A percentile compares a stretch with the other conserved stretches of the same genome.
Evolutionary conservation across 768 basidiomycete species (phyloP).

Genomic region (Albatrellus ellisii): DNA sequence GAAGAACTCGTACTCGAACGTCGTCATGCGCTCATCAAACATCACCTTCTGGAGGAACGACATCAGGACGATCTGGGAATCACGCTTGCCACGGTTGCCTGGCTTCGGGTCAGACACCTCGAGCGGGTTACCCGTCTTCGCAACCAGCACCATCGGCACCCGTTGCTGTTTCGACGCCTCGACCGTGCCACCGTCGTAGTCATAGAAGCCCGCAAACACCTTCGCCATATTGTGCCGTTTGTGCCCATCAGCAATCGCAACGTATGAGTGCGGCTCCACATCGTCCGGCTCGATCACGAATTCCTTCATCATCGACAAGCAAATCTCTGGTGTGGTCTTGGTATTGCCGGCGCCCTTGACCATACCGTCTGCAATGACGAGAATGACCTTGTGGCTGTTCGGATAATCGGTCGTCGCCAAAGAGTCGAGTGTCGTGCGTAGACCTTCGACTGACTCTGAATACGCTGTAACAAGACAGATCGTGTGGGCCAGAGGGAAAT

Average conservation of each 20-base stretch:
- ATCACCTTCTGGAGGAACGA: conserved; percentile 97
- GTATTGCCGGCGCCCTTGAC: conserved; percentile 91
- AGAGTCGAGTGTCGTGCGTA: conserved; percentile 96
- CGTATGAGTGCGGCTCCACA: conserved; percentile 90
- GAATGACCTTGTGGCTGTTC: conserved; percentile 90
- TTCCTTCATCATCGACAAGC: conserved; percentile 95
- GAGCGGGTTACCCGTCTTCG: conserved; percentile 88
- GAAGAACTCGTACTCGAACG: conserved; percentile 99
- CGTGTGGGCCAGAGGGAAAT: conserved; percentile 86
- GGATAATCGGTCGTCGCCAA: conserved; percentile 98
- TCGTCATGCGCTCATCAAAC: conserved; percentile 99
- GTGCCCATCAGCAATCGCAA: conserved; percentile 99
- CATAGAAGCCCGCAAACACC: conserved; percentile 95
- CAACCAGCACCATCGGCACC: conserved; percentile 90
- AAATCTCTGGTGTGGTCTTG: conserved; percentile 88
- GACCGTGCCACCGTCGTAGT: conserved; percentile 82
- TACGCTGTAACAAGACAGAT: conserved; percentile 98
- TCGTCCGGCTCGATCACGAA: conserved; percentile 68
- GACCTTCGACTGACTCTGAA: conserved; percentile 91
- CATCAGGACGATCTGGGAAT: conserved; percentile 97
- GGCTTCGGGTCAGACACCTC: conserved; percentile 87
- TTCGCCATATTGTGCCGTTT: conserved; percentile 99
- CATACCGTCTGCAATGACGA: conserved; percentile 97
- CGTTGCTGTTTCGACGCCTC: conserved; percentile 93
- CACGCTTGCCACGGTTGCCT: conserved; percentile 97